Base-by-base conservation (phyloP, 257 asterid genomes). In the Capsicum chinense region DNA sequence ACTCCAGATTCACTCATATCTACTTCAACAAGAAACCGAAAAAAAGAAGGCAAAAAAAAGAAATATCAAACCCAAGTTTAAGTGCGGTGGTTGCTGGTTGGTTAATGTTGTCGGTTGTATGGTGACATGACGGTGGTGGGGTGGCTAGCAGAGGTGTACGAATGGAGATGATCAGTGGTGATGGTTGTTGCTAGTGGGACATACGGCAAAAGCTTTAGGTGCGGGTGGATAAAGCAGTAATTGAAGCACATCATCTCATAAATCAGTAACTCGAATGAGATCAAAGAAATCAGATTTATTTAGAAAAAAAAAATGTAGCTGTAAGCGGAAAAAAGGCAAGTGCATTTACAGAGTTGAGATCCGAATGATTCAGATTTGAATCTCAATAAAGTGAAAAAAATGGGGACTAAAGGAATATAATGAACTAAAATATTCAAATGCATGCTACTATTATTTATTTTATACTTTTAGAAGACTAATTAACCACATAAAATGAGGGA, bases 401-500 rank as follows among this genome's bases (percentile, higher is more conserved):
- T 9, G 10, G 47, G 17, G 47, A 33, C 73, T 14, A 26, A 54
- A 76, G 81, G 81, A 76, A 76, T 76, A 76, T 26, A 52, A 13
- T 52, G 54, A 76, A 52, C 48, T 52, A 26, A 76, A 52, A 4
- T 26, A 76, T 26, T 76, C 44, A 76, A 76, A 50, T 26, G 62
- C 47, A 76, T 14, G 47, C 81, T 52, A 26, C 15, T 47, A 76
- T 54, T 26, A 13, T 52, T 50, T 16, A 39, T 69, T 35, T 50
- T 52, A 76, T 26, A 52, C 26, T 52, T 76, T 52, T 50, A 7
- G 62, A 50, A 21, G 62, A 74, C 60, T 50, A 50, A 52, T 50
- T 74, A 74, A 48, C 81, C 44, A 74, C 81, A 74, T 50, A 13
- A 70, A 74, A 74, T 7, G 62, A 74, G 58, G 62, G 62, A 21